Evolutionary conservation across 2,329 filamentous ascomycete species (phyloP).

Genomic region (Colletotrichum musicola): DNA sequence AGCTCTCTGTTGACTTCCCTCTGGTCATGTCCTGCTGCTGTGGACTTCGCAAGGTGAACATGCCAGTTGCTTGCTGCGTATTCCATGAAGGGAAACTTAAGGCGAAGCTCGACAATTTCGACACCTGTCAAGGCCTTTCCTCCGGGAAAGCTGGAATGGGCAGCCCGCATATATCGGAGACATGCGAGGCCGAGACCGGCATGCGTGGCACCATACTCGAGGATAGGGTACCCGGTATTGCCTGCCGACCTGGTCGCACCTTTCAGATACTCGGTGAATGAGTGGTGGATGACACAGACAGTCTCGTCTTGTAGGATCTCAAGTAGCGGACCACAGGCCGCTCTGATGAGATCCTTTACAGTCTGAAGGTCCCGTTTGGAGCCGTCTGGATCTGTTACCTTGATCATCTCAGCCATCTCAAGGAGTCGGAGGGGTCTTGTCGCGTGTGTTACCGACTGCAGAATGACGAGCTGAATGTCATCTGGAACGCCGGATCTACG

Average conservation of each 20-base stretch:
- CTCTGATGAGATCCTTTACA: slow-evolving; percentile 53
- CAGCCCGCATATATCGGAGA: slow-evolving; percentile 40
- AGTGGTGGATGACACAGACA: slow-evolving; percentile 60
- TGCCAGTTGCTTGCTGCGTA: slow-evolving; percentile 49
- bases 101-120: slow-evolving; percentile 12
- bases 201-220: slow-evolving; percentile 41
- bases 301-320: slow-evolving; percentile 60
- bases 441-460: slow-evolving; percentile 57
- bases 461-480: slow-evolving; percentile 52
- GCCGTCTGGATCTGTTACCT: slow-evolving; percentile 34
- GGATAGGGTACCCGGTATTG: slow-evolving; percentile 38
- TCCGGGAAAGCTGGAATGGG: slow-evolving; percentile 24
- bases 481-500: slow-evolving; percentile 47
- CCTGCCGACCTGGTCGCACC: slow-evolving; percentile 38
- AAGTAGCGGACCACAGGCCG: slow-evolving; percentile 57
- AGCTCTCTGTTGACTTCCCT: background rate
- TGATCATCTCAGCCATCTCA: slow-evolving; percentile 53
- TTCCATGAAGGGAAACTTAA: slow-evolving; percentile 45
- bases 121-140: background rate
- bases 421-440: slow-evolving; percentile 55
- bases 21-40: slow-evolving; percentile 40
- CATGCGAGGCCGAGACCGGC: slow-evolving; percentile 41
- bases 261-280: slow-evolving; percentile 60
- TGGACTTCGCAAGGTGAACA: slow-evolving; percentile 43
- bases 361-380: slow-evolving; percentile 41